Conservation (phyloP, 176 grass and related monocot genomes). For the Avena insularis region DNA sequence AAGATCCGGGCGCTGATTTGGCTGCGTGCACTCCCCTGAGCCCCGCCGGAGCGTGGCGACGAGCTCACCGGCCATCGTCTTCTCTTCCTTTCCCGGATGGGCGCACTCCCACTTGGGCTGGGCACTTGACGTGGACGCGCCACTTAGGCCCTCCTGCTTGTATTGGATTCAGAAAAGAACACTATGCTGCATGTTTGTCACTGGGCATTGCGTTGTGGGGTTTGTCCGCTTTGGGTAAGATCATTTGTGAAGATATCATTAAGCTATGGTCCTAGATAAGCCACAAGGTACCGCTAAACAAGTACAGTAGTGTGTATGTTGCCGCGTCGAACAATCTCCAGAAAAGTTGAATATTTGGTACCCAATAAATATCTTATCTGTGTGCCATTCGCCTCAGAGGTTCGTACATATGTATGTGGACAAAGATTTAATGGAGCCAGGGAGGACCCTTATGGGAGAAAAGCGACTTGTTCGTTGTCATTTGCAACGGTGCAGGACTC, state of each 20-base stretch:
- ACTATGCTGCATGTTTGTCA: background rate
- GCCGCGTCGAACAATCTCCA: background rate
- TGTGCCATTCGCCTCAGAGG: background rate
- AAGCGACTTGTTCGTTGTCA: slow-evolving; percentile 10
- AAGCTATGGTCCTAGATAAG: background rate
- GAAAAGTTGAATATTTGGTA: background rate
- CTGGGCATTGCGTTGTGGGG: background rate
- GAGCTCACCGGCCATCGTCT: slow-evolving; percentile 9
- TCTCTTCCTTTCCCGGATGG: slow-evolving; percentile 6
- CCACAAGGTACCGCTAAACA: background rate
- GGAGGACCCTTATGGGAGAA: background rate
- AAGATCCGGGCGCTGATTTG: background rate
- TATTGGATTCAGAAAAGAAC: background rate
- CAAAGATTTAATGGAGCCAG: slow-evolving; percentile 12
- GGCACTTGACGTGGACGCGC: slow-evolving; percentile 12
- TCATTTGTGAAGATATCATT: background rate
- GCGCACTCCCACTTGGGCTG: slow-evolving; percentile 25
- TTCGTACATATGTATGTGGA: background rate
- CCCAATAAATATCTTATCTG: background rate
- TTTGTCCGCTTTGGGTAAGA: background rate
- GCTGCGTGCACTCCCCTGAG: too few species aligned
- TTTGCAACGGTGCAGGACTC: background rate
- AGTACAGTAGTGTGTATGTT: background rate
- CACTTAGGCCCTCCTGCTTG: background rate
- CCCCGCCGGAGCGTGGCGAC: slow-evolving; percentile 18